Percentiles rank a stretch among this genome's conserved stretches.
Evolutionary conservation across 2,329 filamentous ascomycete genomes (phyloP).

Genomic region (Coniochaeta prunicola): DNA sequence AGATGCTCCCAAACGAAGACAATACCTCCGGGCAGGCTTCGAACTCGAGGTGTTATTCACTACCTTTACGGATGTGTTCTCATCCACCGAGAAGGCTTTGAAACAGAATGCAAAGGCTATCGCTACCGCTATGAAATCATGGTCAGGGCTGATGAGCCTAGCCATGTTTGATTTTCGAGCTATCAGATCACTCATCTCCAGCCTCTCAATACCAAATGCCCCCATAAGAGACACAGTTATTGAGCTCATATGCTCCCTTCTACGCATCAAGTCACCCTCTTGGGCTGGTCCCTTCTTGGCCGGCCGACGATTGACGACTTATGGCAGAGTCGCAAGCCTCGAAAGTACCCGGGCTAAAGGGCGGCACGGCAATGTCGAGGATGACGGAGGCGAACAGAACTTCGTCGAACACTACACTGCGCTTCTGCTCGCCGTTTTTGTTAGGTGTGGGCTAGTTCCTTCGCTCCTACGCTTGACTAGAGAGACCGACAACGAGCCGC

Average conservation of each 20-base stretch:
- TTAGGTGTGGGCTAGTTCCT: slow-evolving; percentile 69
- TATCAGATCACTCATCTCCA: slow-evolving; percentile 68
- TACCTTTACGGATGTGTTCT: slow-evolving; percentile 78
- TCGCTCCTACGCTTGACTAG: slow-evolving; percentile 58
- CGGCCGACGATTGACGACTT: slow-evolving; percentile 86
- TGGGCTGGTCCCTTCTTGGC: slow-evolving; percentile 97
- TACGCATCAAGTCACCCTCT: slow-evolving; percentile 86
- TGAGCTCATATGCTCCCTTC: slow-evolving; percentile 70
- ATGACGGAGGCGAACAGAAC: slow-evolving; percentile 67
- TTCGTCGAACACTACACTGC: slow-evolving; percentile 93
- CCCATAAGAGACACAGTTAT: slow-evolving; percentile 68
- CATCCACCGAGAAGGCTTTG: slow-evolving; percentile 52
- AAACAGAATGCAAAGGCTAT: slow-evolving; percentile 92
- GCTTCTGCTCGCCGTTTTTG: slow-evolving; percentile 74
- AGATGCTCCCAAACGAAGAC: slow-evolving; percentile 73
- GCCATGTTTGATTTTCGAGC: slow-evolving; percentile 84
- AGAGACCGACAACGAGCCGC: slow-evolving; percentile 56
- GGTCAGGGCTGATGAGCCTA: slow-evolving; percentile 84
- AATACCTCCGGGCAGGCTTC: slow-evolving; percentile 78
- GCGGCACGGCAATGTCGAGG: slow-evolving; percentile 47
- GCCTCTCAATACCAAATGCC: slow-evolving; percentile 50
- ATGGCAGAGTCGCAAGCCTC: slow-evolving; percentile 85
- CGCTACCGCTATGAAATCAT: slow-evolving; percentile 81
- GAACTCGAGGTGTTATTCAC: slow-evolving; percentile 87
- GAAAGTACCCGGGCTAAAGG: slow-evolving; percentile 49